Conservation (phyloP, 371 early-diverging fungal genomes). For the Blastocladiella emersonii region DNA sequence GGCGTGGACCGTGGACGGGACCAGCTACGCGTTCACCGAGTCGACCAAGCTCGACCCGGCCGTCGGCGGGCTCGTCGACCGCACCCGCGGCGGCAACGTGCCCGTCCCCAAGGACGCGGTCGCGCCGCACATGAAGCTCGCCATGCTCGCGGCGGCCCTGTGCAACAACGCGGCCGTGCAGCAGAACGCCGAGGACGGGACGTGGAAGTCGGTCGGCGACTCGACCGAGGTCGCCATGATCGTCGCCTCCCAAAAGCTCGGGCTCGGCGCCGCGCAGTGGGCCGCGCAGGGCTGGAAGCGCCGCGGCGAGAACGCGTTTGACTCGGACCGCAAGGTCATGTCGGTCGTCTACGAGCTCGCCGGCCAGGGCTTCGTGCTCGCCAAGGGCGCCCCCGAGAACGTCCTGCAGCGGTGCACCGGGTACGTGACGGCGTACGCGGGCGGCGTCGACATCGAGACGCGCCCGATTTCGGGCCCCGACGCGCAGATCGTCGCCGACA, state of each 20-base stretch:
- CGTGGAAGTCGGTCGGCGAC: slow-evolving; percentile 63
- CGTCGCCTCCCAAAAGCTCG: slow-evolving; percentile 23
- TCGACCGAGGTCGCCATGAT: slow-evolving; percentile 54
- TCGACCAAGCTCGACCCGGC: slow-evolving; percentile 50
- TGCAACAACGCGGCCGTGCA: slow-evolving; percentile 46
- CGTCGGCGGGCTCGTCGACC: slow-evolving; percentile 37
- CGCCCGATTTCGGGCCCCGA: slow-evolving; percentile 8
- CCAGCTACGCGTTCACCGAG: slow-evolving; percentile 45
- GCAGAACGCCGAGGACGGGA: slow-evolving; percentile 54
- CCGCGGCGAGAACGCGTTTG: slow-evolving; percentile 2
- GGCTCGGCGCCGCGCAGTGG: slow-evolving; percentile 14
- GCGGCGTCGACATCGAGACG: background rate
- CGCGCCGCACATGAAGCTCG: slow-evolving; percentile 20
- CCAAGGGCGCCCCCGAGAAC: slow-evolving; percentile 49
- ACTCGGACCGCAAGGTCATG: slow-evolving; percentile 38
- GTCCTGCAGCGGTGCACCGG: slow-evolving; percentile 22
- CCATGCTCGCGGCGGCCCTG: slow-evolving; percentile 23
- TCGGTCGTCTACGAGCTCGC: slow-evolving; percentile 17
- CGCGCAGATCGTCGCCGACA: slow-evolving; percentile 24
- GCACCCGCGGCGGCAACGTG: slow-evolving; percentile 15
- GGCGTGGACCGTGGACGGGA: slow-evolving; percentile 53
- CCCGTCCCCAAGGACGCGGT: slow-evolving; percentile 11
- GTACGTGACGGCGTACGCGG: slow-evolving; percentile 2
- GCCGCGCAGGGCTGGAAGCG: background rate
- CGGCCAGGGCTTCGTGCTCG: slow-evolving; percentile 53